Evolutionary conservation across 805 yeast species (phyloP), one percentile per base, ranked within the genome.

Genomic region (Candida mattraensis): DNA sequence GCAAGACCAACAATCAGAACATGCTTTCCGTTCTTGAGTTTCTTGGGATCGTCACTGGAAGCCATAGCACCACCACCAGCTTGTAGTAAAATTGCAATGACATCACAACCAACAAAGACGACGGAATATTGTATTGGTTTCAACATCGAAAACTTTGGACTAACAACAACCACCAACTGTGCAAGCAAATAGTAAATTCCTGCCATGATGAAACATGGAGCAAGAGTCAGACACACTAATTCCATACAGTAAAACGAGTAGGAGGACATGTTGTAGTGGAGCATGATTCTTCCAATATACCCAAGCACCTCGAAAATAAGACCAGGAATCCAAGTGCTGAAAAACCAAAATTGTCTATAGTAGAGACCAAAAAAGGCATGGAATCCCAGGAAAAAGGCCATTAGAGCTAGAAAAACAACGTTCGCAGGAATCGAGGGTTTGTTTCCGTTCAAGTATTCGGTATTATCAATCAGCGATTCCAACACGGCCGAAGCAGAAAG

Each of bases 161-260:
- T 87, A 50, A 76, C 78, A 1, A 85, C 58, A 37, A 80, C 77
- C 30, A 80, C 66, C 32, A 83, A 48, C 58, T 85, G 83, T 5
- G 83, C 87, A 45, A 87, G 61, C 35, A 79, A 66, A 46, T 72
- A 82, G 61, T 87, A 88, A 3, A 87, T 67, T 1, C 91, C 95
- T 4, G 84, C 96, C 85, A 85, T 83, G 28, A 84, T 66, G 56
- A 87, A 83, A 14, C 86, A 87, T 0, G 96, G 96, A 0, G 87
- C 91, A 30, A 87, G 60, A 0, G 91, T 85, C 37, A 87, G 62
- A 50, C 80, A 69, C 37, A 80, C 72, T 44, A 82, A 72, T 57
- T 87, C 94, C 49, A 80, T 60, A 27, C 83, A 52, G 51, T 69
- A 87, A 18, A 68, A 63, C 33, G 69, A 56, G 25, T 60, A 44